phyloP scores from a whole-genome alignment of 441 rosid genomes.

The Macaranga tanarius region DNA sequence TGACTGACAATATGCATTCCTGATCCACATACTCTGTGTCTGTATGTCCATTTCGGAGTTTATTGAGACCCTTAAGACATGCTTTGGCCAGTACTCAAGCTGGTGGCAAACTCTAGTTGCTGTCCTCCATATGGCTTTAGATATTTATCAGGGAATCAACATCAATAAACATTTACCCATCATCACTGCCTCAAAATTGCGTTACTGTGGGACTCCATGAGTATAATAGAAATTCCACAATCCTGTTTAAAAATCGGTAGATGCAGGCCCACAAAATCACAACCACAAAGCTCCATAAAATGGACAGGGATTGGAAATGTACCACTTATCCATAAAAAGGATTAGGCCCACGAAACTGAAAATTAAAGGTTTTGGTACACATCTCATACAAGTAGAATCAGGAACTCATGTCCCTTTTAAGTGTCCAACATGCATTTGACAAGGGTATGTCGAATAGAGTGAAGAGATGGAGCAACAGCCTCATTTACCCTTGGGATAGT shows the following conservation, averaged over 20 bases:
- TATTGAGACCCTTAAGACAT: not conserved
- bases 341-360: too few relatives aligned
- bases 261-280: not conserved
- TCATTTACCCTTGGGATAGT: not conserved
- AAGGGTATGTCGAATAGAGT: not conserved
- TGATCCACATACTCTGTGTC: not conserved
- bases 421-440: not conserved
- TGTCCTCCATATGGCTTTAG: not conserved
- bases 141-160: not conserved
- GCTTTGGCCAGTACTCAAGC: not conserved
- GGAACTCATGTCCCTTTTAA: not conserved
- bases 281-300: not conserved
- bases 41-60: not conserved
- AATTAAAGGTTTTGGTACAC: too few relatives aligned
- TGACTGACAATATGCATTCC: not conserved
- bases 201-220: not conserved
- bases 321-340: too few relatives aligned
- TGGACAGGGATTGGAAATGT: not conserved
- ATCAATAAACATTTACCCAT: not conserved
- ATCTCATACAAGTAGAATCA: not conserved
- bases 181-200: not conserved
- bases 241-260: not conserved
- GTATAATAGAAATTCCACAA: not conserved
- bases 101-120: not conserved
- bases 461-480: not conserved